Base-by-base conservation (phyloP, 2,329 filamentous ascomycete species). In the Botrytis cinerea region DNA sequence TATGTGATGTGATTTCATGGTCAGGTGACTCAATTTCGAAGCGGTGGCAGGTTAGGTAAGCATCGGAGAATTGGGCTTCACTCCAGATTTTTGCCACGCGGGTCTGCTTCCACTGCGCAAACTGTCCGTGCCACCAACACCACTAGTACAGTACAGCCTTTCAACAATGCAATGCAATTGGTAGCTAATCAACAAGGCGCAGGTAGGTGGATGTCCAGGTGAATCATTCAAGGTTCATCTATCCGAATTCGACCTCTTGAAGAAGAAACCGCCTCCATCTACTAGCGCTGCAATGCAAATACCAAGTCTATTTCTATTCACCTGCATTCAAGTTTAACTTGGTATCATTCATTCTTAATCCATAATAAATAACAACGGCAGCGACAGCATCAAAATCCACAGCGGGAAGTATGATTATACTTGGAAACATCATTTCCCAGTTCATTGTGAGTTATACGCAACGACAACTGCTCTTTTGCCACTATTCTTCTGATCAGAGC, bases 391-490 rank as follows among this genome's bases (percentile, higher is more conserved):
- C n/a, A 43, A 14, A 43, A 46, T 25, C 43, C 25, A 14, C 45
- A 66, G 63, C 10, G 35, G 38, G 28, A 69, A 69, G 38, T 57
- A 69, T 69, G 48, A 25, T 68, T 43, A 14, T 40, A 57, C 66
- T 57, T 69, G n/a, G 38, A 69, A 57, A 32, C 9, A 57, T 57
- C 18, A 68, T 32, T 25, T 69, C 20, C n/a, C 4, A 18, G 10
- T 32, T 57, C n/a, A 57, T 57, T 43, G 66, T 69, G 57, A 7
- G 48, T 69, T 45, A 25, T 16, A 40, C n/a, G 38, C 35, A 25
- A 18, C 6, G 25, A 20, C 38, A 40, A 25, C 20, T 1, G 10
- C 4, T n/a, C 18, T 28, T n/a, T 71, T 63, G 57, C 69, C 40
- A 63, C 28, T 8, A 16, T 64, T 7, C 43, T 63, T 28, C 51